Evolutionary conservation across 2,329 filamentous ascomycete species (phyloP).

Genomic region (Biscogniauxia sp.): DNA sequence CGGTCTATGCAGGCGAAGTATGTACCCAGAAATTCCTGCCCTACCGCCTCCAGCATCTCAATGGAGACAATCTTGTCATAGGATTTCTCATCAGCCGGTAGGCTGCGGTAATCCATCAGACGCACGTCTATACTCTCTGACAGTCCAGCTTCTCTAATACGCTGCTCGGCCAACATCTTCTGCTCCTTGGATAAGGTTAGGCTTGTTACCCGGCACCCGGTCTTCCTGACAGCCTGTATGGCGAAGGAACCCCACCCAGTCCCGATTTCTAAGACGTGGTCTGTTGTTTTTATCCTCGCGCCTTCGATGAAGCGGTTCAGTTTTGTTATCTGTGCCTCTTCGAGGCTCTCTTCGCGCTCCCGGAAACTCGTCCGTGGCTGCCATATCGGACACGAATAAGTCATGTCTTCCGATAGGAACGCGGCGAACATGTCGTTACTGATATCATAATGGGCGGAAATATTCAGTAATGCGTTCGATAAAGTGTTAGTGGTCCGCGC

Average conservation of each 20-base stretch:
- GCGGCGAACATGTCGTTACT: slow-evolving; percentile 74
- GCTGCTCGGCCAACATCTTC: slow-evolving; percentile 63
- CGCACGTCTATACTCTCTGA: slow-evolving; percentile 60
- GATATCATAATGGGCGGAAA: slow-evolving; percentile 72
- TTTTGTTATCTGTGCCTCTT: slow-evolving; percentile 67
- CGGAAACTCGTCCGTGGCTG: slow-evolving; percentile 40
- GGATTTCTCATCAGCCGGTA: slow-evolving; percentile 49
- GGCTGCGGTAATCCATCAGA: slow-evolving; percentile 65
- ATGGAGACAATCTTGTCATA: slow-evolving; percentile 75
- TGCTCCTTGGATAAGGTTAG: slow-evolving; percentile 69
- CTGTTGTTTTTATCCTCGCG: slow-evolving; percentile 58
- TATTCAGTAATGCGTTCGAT: slow-evolving; percentile 61
- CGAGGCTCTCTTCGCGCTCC: slow-evolving; percentile 53
- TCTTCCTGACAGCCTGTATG: slow-evolving; percentile 64
- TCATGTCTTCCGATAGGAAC: slow-evolving; percentile 74
- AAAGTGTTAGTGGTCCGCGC: slow-evolving; percentile 57
- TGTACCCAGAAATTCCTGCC: slow-evolving; percentile 62
- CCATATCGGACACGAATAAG: slow-evolving; percentile 72
- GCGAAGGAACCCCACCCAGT: slow-evolving; percentile 75
- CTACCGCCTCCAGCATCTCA: slow-evolving; percentile 76
- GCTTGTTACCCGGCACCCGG: slow-evolving; percentile 66
- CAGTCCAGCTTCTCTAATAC: slow-evolving; percentile 61
- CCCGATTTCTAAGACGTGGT: slow-evolving; percentile 73
- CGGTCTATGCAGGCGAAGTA: slow-evolving; percentile 66
- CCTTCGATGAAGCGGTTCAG: slow-evolving; percentile 64